Conservation (phyloP, 2,329 filamentous ascomycete species). For the Colletotrichum paranaense region DNA sequence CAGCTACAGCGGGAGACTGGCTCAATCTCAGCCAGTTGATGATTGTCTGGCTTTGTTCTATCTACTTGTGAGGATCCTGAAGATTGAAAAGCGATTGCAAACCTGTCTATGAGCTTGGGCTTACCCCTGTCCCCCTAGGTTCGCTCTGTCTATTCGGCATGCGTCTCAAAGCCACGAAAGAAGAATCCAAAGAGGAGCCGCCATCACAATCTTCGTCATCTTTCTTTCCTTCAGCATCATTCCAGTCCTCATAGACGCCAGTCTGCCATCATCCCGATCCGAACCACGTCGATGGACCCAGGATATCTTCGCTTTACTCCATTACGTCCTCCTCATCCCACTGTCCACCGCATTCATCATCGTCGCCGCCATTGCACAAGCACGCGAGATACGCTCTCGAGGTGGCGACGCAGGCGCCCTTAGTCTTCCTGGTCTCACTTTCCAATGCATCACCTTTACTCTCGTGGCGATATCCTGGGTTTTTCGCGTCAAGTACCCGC, state of each 20-base stretch:
- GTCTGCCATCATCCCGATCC: not conserved
- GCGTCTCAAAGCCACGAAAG: not conserved
- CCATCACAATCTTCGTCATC: not conserved
- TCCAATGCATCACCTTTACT: not conserved
- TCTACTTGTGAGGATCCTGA: not conserved
- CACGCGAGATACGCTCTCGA: not conserved
- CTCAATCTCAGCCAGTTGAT: slow-evolving; percentile 19
- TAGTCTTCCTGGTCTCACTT: not conserved
- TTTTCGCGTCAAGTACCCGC: not conserved
- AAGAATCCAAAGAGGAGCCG: not conserved
- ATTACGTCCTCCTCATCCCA: not conserved
- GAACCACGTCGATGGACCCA: not conserved
- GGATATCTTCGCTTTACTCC: not conserved
- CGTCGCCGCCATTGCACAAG: not conserved
- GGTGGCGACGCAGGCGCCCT: not conserved
- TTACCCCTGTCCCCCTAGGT: not conserved
- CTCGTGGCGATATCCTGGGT: slow-evolving; percentile 4
- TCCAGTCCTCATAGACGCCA: not conserved
- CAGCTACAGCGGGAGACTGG: slow-evolving; percentile 21
- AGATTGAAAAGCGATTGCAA: not conserved
- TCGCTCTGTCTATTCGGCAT: not conserved
- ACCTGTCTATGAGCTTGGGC: not conserved
- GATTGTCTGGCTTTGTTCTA: slow-evolving; percentile 3
- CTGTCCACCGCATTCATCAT: not conserved
- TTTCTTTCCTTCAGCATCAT: not conserved